phyloP scores from a whole-genome alignment of 306 rosid species.

The cucumber (Cucumis sativus) region Cucumber_9930_V3 NC_026660.2:26680501-26681000 shows the following conservation, averaged over 20 bases:
- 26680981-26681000: background rate
- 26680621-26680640: slow-evolving; percentile 1
- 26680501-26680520: too few relatives aligned
- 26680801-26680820: background rate
- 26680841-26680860: background rate
- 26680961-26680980: background rate
- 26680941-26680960: background rate
- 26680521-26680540: too few relatives aligned
- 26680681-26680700: background rate
- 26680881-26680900: background rate
- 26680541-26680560: too few relatives aligned
- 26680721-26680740: background rate
- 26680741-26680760: background rate
- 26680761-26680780: background rate
- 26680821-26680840: background rate
- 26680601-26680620: background rate
- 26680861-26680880: background rate
- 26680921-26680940: background rate
- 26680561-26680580: too few relatives aligned
- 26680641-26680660: background rate
- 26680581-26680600: background rate
- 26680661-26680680: too few relatives aligned
- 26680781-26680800: background rate
- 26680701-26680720: background rate
- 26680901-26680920: background rate